Conservation (phyloP, 129 eudicot species). For the Centrapalus pauciflorus region DNA sequence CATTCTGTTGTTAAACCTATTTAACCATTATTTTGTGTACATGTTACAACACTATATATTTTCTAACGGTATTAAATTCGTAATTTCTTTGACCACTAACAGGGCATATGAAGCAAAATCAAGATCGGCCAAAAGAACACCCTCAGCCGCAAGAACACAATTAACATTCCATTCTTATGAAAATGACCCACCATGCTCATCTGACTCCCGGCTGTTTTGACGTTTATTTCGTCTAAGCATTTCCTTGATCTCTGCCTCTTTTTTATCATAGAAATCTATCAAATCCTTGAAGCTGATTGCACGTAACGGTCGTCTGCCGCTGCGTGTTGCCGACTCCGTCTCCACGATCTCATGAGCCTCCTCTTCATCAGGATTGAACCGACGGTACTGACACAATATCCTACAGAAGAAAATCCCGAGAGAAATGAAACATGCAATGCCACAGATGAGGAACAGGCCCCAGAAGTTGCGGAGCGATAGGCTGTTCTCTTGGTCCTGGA, state of each 20-base stretch:
- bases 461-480: slow-evolving; percentile 76
- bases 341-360: slow-evolving; percentile 38
- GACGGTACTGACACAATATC: slow-evolving; percentile 47
- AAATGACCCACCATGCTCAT: slow-evolving; percentile 34
- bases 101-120: not conserved
- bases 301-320: slow-evolving; percentile 25
- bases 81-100: not conserved
- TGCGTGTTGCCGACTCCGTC: slow-evolving; percentile 26
- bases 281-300: slow-evolving; percentile 48
- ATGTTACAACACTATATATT: not conserved
- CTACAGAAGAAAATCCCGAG: slow-evolving; percentile 44
- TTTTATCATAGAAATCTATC: slow-evolving; percentile 58
- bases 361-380: slow-evolving; percentile 43
- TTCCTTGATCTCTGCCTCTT: slow-evolving; percentile 65
- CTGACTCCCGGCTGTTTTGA: slow-evolving; percentile 23
- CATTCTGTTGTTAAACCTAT: not conserved
- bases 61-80: not conserved
- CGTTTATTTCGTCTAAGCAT: slow-evolving; percentile 36
- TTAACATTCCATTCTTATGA: slow-evolving; percentile 11
- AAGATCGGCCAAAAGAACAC: not conserved
- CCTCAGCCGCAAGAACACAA: not conserved
- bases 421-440: slow-evolving; percentile 46
- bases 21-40: not conserved
- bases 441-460: slow-evolving; percentile 82
- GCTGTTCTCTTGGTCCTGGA: slow-evolving; percentile 35